Base-by-base conservation (phyloP, 2,329 filamentous ascomycete genomes). In the Epichloe brachyelytri region DNA sequence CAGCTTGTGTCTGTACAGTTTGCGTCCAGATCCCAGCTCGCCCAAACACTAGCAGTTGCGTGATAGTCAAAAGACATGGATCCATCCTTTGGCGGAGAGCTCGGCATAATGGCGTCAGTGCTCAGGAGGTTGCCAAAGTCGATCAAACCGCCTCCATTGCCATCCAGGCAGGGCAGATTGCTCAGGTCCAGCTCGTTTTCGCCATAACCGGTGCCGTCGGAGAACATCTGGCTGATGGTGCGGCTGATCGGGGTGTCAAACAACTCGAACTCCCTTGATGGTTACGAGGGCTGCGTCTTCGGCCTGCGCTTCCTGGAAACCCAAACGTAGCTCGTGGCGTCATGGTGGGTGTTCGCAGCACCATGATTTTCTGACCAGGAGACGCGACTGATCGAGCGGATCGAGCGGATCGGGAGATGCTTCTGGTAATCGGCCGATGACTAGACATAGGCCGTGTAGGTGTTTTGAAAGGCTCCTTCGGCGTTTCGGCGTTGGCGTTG, bases 201-300 rank as follows among this genome's bases (percentile, higher is more conserved):
- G 61, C 67, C 58, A 57, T 77, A 73, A 43, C 71, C 62, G 50
- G 73, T 70, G 10, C 69, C 70, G 54, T 83, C 78, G 7, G 76
- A 81, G 19, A 86, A 70, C 54, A 87, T 71, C 58, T 84, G 76
- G 56, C 77, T 78, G 37, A 88, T 73, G 20, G 81, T 78, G 38
- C 77, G 73, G 2, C 79, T 80, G 59, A 84, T 77, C 0, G 82
- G 81, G 5, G 80, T 80, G 50, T 74, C 71, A 45, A 71, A 68
- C 3, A 68, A 55, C 46, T 68, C 66, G 44, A 74, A 67, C 39
- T 65, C 62, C 63, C 61, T 34, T 69, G 63, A 19, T 63, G 60
- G 51, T 65, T 61, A 34, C 71, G 67, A 22, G 74, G 74, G 51
- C 71, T 75, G 37, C 71, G 69, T 52, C 72, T 66, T 51, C 65